A percentile compares a stretch with the other conserved stretches of the same genome.
These are phyloP conservation scores for Cryptosporidium parvum DNA, from an alignment of 169 alveolate genomes.

Conservation along the genomic window DNA sequence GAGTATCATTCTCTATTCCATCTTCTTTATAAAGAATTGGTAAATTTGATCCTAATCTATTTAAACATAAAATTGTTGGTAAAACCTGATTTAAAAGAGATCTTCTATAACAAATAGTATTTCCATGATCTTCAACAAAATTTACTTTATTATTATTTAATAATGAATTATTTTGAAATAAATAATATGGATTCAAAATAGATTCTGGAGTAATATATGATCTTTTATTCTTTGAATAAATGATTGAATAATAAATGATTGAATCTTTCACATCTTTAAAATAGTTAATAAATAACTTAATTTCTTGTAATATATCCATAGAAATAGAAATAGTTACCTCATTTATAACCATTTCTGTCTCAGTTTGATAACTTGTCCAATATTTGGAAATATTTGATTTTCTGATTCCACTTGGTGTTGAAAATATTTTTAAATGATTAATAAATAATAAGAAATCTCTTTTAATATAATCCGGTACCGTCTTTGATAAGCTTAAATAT, in stretches of 20 bases:
- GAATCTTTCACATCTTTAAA: background rate
- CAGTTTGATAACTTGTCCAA: slow-evolving; percentile 45
- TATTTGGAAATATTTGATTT: slow-evolving; percentile 11
- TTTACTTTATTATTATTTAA: too few relatives aligned
- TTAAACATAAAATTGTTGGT: slow-evolving; percentile 7
- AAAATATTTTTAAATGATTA: background rate
- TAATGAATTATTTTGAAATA: background rate
- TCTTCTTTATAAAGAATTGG: background rate
- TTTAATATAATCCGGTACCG: slow-evolving; percentile 28
- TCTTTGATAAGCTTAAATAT: slow-evolving; percentile 19
- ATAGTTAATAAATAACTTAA: slow-evolving; percentile 21
- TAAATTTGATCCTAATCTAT: background rate
- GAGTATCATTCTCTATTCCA: background rate
- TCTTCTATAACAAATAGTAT: background rate
- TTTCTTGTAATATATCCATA: slow-evolving; percentile 60
- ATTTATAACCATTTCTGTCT: slow-evolving; percentile 6
- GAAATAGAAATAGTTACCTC: slow-evolving; percentile 54
- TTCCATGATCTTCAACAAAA: background rate
- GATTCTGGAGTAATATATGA: slow-evolving; percentile 40
- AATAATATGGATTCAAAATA: slow-evolving; percentile 35
- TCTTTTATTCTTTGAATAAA: background rate
- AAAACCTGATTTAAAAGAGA: slow-evolving; percentile 31
- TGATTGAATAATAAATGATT: slow-evolving; percentile 3
- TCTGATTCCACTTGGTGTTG: slow-evolving; percentile 13
- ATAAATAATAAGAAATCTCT: slow-evolving; percentile 37